Evolutionary conservation across 108 stramenopile genomes (phyloP), one percentile per base, ranked within the genome.

Genomic region (Fistulifera pelliculosa): DNA sequence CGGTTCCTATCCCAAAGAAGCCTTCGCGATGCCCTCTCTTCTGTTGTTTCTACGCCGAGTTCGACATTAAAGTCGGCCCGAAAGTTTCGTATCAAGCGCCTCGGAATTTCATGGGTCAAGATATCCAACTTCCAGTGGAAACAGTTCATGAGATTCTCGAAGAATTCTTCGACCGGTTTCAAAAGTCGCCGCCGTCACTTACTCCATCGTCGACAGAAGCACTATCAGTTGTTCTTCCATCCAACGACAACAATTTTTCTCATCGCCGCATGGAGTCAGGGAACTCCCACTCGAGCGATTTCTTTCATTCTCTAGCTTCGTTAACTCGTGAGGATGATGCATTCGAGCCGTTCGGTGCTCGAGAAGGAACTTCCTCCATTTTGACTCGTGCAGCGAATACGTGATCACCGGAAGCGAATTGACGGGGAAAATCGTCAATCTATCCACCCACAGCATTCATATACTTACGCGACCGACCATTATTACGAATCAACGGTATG

Each of bases 31-130:
- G 89, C 62, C 85, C 85, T 14, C 55, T 90, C 8, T 71, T 90
- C 41, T 80, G 80, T 52, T 73, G 70, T 31, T 90, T 90, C 48
- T 90, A 90, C 66, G 79, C 84, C n/a, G 89, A 90, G 52, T 90
- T 90, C 57, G 89, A 90, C 51, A 90, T 80, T 47, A 75, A 85
- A 16, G 76, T 79, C 2, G 89, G 89, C 0, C 89, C 89, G 0
- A 77, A 64, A 38, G 61, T 90, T 0, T 74, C 78, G 41, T 85
- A 61, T 47, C 79, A 86, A 51, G 65, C 68, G 17, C 89, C 89
- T 8, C 39, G 49, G 1, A 61, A 75, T 27, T 90, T 90, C 47
- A 87, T 90, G 85, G 70, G 73, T 22, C 74, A 71, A 28, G 75
- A 81, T 55, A 81, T 85, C 15, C 61, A 65, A 56, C 65, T 79